Evolutionary conservation across 176 grass and related monocot species (phyloP), one percentile per base, ranked within the genome.

Genomic region (Aegilops sharonensis): DNA sequence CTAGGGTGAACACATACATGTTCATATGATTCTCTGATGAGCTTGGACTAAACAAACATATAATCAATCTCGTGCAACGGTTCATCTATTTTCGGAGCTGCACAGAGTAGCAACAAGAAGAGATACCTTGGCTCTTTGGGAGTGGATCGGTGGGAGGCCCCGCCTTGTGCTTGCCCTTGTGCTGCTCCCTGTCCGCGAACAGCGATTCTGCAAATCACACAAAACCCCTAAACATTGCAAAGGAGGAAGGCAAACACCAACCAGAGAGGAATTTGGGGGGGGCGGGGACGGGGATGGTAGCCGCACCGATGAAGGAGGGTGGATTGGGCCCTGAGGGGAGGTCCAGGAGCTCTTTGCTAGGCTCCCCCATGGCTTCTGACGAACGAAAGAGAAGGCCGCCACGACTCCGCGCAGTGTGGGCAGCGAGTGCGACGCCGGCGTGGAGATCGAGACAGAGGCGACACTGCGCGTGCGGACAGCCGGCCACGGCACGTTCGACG

Each of bases 91-190:
- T 10, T 11, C n/a, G 14, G 81, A 40, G 31, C 15, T 64, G 12
- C 11, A 68, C 6, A 15, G 21, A 62, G 34, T 45, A 48, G 34
- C 56, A 42, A 18, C 23, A 83, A 35, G 34, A 87, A 68, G 1
- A 18, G 25, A 57, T 83, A 96, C 94, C 94, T 81, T 91, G 87
- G 85, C 91, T 93, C 85, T 87, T 90, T 34, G 91, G 91, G 76
- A 88, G 52, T 21, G 81, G 79, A 6, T 80, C 78, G 31, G 78
- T 54, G 73, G 75, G 50, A 77, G 82, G 48, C 39, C 60, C 34
- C 69, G 78, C 75, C 68, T 77, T 93, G 40, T 62, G 72, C 29
- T 78, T 75, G 9, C 43, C 68, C 39, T 70, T 65, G 27, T 83
- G 37, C 72, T 87, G 76, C 12, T 65, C 77, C 62, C 68, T 45